Percentiles rank a stretch among this genome's conserved stretches.
Evolutionary conservation across 805 yeast genomes (phyloP).

Genomic region (Blastobotrys mokoenaii): DNA sequence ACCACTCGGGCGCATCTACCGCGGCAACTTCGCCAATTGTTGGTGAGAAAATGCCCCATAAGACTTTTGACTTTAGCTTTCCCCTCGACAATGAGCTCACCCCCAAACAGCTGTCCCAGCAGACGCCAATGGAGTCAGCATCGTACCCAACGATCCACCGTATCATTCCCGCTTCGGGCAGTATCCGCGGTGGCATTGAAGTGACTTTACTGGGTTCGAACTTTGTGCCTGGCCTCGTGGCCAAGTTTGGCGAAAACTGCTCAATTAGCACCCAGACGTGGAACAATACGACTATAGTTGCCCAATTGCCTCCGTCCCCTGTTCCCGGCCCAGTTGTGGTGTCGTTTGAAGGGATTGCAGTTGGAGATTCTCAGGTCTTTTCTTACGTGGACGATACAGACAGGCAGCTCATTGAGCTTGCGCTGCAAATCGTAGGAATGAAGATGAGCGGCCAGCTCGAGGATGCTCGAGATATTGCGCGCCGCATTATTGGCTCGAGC

Average conservation of each 20-base stretch:
- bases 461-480: conserved; percentile 90
- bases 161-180: conserved; percentile 83
- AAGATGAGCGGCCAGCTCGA: conserved; percentile 95
- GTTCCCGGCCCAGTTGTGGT: conserved; percentile 89
- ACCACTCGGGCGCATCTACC: neutral
- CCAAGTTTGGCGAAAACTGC: conserved; percentile 64
- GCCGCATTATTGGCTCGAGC: conserved; percentile 71
- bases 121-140: neutral
- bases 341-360: conserved; percentile 48
- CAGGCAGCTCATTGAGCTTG: conserved; percentile 86
- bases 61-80: neutral
- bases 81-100: neutral
- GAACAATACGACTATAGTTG: conserved; percentile 90
- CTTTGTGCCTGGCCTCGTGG: conserved; percentile 74
- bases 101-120: neutral
- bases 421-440: conserved; percentile 91
- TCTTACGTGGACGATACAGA: conserved; percentile 95
- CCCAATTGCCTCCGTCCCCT: conserved; percentile 86
- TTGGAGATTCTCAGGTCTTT: conserved; percentile 46
- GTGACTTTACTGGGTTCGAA: conserved; percentile 83
- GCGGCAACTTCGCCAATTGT: conserved; percentile 4
- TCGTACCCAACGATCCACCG: neutral
- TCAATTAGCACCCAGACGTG: conserved; percentile 79
- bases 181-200: conserved; percentile 92
- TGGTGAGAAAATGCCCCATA: neutral